Evolutionary conservation across 106 monocot genomes (phyloP).

Genomic region (Narthecium ossifragum): DNA sequence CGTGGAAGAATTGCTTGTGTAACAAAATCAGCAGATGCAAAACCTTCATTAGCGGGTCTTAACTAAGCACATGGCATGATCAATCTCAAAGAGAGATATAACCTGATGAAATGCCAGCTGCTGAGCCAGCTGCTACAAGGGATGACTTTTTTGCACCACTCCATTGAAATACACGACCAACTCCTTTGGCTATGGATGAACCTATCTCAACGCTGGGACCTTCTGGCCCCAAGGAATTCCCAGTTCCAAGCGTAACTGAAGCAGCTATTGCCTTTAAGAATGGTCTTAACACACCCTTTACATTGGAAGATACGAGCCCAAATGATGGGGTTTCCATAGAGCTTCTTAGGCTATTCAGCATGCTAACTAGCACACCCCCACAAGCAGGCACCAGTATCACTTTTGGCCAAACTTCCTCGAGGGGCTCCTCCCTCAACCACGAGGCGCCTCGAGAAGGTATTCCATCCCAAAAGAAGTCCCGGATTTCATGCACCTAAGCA

Average conservation of each 20-base stretch:
- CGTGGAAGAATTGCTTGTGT: no score
- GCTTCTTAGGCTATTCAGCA: slow-evolving; percentile 47
- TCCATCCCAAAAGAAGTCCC: slow-evolving; percentile 88
- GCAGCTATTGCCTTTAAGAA: slow-evolving; percentile 76
- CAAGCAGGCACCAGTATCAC: slow-evolving; percentile 63
- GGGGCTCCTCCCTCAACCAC: slow-evolving; percentile 84
- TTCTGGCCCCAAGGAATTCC: slow-evolving; percentile 90
- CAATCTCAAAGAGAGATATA: neutral
- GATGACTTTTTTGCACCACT: slow-evolving; percentile 50
- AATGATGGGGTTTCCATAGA: slow-evolving; percentile 25
- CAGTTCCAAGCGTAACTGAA: slow-evolving; percentile 86
- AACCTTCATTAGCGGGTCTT: no score
- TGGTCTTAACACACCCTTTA: slow-evolving; percentile 35
- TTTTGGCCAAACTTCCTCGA: slow-evolving; percentile 71
- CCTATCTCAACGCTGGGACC: slow-evolving; percentile 94
- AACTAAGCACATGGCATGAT: no score
- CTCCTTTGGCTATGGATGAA: slow-evolving; percentile 80
- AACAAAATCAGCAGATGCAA: no score
- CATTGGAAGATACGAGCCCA: slow-evolving; percentile 8
- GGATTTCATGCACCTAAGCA: slow-evolving; percentile 76
- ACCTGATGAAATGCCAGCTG: slow-evolving; percentile 97
- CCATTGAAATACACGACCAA: slow-evolving; percentile 48
- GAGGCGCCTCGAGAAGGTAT: slow-evolving; percentile 75
- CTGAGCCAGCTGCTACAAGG: slow-evolving; percentile 87
- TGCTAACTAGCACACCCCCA: slow-evolving; percentile 68